Evolutionary conservation across 2,329 filamentous ascomycete species (phyloP).

Genomic region (Septoria linicola): DNA sequence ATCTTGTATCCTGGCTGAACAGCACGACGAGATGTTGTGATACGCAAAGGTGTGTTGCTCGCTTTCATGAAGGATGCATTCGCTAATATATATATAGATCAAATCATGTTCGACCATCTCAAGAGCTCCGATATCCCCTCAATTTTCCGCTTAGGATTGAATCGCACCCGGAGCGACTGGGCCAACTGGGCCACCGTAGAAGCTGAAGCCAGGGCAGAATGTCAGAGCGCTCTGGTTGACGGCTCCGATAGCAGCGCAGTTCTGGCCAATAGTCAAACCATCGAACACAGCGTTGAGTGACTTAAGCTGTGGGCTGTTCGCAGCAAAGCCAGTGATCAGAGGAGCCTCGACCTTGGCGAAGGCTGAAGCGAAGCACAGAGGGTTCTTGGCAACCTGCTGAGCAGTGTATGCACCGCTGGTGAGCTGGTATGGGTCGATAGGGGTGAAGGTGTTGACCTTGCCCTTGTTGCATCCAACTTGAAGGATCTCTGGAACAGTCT

Average conservation of each 20-base stretch:
- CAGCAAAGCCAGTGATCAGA: conserved; percentile 24
- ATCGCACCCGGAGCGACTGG: conserved; percentile 33
- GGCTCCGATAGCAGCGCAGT: conserved; percentile 28
- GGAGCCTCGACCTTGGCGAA: conserved; percentile 29
- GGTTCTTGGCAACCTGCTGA: conserved; percentile 30
- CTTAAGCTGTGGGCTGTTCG: neutral
- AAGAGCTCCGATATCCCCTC: too few relatives aligned
- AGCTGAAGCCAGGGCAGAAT: conserved; percentile 32
- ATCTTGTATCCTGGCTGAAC: too few relatives aligned
- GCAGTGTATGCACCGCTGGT: conserved; percentile 46
- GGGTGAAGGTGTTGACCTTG: conserved; percentile 36
- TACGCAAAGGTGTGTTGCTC: too few relatives aligned
- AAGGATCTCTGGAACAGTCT: conserved; percentile 33
- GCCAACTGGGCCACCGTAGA: conserved; percentile 34
- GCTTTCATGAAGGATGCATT: too few relatives aligned
- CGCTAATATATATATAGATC: too few relatives aligned
- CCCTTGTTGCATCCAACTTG: conserved; percentile 41
- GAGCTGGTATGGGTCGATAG: conserved; percentile 37
- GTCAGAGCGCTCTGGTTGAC: conserved; percentile 31
- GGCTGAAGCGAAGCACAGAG: conserved; percentile 31
- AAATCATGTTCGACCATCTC: too few relatives aligned
- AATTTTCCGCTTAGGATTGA: conserved; percentile 15
- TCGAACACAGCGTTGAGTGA: conserved; percentile 22
- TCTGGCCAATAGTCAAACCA: conserved; percentile 16
- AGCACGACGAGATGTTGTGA: too few relatives aligned